phyloP scores from a whole-genome alignment of 139 green algal genomes.

The Volvox africanus region DNA sequence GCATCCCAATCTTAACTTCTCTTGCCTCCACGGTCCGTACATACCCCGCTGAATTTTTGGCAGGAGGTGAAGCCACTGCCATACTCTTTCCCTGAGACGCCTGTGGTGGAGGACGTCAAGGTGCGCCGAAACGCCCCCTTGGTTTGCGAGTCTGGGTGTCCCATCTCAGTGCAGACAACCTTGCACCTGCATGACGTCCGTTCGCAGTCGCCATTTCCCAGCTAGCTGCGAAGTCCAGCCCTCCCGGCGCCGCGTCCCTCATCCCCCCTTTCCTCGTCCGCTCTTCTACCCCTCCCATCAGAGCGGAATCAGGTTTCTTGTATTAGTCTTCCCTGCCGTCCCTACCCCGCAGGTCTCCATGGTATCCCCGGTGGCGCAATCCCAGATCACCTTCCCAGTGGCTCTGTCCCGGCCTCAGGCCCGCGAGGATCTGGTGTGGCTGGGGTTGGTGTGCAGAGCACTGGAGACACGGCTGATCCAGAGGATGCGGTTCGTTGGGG shows the following conservation, averaged over 20 bases:
- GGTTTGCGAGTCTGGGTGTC: no score
- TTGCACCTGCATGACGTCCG: no score
- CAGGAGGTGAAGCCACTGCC: constrained; percentile 74
- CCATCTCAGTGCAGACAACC: no score
- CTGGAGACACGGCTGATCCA: constrained; percentile 85
- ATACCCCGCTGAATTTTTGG: not conserved
- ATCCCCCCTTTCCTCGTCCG: no score
- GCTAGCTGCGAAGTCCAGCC: no score
- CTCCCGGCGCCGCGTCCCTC: no score
- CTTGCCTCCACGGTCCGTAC: no score
- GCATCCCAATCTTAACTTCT: no score
- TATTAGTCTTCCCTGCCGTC: no score
- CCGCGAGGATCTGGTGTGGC: constrained; percentile 63
- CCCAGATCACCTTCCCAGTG: constrained; percentile 87
- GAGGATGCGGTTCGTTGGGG: constrained; percentile 84
- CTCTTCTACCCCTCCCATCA: no score
- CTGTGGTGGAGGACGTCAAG: constrained; percentile 80
- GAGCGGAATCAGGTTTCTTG: no score
- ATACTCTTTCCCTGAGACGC: constrained; percentile 74
- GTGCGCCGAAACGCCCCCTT: constrained; percentile 35
- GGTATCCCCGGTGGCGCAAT: constrained; percentile 72
- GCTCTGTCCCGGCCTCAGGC: constrained; percentile 47
- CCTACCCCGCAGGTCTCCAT: not conserved
- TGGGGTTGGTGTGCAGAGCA: constrained; percentile 56
- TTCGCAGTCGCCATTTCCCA: no score